A percentile compares a stretch with the other conserved stretches of the same genome.
Conservation (phyloP, 331 rosid species). For the Spiraea crenata region DNA sequence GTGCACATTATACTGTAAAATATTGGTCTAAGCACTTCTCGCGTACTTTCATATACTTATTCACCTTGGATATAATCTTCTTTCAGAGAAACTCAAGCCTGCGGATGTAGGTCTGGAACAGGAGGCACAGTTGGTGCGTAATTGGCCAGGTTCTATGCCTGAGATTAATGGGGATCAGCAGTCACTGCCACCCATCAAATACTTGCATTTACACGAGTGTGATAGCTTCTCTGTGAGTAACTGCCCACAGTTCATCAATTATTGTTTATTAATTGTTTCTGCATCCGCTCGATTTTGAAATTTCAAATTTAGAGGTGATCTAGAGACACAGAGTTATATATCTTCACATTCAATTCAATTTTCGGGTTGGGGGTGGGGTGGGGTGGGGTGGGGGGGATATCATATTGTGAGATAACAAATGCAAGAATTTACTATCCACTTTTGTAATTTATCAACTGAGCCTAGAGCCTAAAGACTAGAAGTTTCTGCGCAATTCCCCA, state of each 20-base stretch:
- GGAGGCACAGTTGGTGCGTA: conserved; percentile 88
- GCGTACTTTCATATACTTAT: conserved; percentile 16
- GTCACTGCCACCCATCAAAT: conserved; percentile 74
- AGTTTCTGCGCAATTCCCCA: conserved; percentile 15
- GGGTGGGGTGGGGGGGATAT: no score
- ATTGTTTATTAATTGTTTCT: conserved; percentile 4
- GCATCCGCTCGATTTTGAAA: not conserved
- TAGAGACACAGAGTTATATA: no score
- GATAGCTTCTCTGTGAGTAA: conserved; percentile 82
- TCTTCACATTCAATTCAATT: no score
- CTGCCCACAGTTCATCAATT: not conserved
- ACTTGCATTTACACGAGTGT: conserved; percentile 80
- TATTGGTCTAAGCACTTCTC: not conserved
- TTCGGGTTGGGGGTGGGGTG: no score
- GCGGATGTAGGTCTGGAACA: conserved; percentile 91
- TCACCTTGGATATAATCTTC: conserved; percentile 27
- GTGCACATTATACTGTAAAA: not conserved
- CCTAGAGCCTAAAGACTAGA: conserved; percentile 11
- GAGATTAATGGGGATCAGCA: conserved; percentile 64
- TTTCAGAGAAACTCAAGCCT: conserved; percentile 94
- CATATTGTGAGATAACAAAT: no score
- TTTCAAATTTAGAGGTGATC: not conserved
- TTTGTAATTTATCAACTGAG: not conserved
- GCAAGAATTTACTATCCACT: no score
- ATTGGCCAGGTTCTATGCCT: conserved; percentile 56